Conservation (phyloP, 495 filamentous ascomycete species). For the Aspergillus carlsbadensis region DNA sequence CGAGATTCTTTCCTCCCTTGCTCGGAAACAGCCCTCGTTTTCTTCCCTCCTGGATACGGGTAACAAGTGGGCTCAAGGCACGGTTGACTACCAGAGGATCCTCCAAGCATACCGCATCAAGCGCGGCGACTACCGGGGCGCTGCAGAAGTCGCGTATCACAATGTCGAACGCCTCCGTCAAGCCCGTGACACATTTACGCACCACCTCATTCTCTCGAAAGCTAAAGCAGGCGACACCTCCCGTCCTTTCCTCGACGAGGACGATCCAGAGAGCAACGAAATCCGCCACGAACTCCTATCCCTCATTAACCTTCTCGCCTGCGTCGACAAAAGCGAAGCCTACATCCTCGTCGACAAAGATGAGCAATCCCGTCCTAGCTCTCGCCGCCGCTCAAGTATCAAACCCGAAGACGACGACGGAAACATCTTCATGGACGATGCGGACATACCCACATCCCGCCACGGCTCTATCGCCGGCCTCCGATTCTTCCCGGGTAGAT, state of each 20-base stretch:
- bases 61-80: slow-evolving; percentile 29
- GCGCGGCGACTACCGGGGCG: slow-evolving; percentile 83
- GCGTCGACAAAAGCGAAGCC: slow-evolving; percentile 76
- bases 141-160: slow-evolving; percentile 71
- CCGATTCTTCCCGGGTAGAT: background rate
- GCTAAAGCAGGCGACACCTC: slow-evolving; percentile 48
- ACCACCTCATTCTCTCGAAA: slow-evolving; percentile 29
- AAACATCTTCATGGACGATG: slow-evolving; percentile 45
- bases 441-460: slow-evolving; percentile 14
- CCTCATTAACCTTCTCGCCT: slow-evolving; percentile 84
- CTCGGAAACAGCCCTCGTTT: slow-evolving; percentile 37
- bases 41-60: slow-evolving; percentile 35
- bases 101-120: slow-evolving; percentile 87
- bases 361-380: slow-evolving; percentile 17
- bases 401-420: slow-evolving; percentile 40
- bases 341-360: slow-evolving; percentile 60
- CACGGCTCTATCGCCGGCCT: slow-evolving; percentile 15
- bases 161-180: slow-evolving; percentile 57
- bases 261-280: slow-evolving; percentile 53
- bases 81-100: slow-evolving; percentile 67
- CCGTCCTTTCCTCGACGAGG: slow-evolving; percentile 49
- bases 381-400: slow-evolving; percentile 21
- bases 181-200: slow-evolving; percentile 50
- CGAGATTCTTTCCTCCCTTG: slow-evolving; percentile 61
- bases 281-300: slow-evolving; percentile 67